Evolutionary conservation across 345 rosid genomes (phyloP).

Genomic region (Excoecaria agallocha): DNA sequence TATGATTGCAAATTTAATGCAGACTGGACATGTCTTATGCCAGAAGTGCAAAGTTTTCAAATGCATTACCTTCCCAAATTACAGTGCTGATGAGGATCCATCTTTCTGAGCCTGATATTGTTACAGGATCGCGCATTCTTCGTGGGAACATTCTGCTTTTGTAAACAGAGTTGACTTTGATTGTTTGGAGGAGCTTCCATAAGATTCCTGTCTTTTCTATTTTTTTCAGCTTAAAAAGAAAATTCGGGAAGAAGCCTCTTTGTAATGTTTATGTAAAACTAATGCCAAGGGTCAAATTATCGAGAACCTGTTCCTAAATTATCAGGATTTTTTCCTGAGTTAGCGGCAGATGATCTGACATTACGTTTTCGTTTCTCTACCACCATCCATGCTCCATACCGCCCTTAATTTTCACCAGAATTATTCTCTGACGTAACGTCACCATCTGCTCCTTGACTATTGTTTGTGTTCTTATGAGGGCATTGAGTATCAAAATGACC

Average conservation of each 20-base stretch:
- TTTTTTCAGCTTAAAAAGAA: constrained; percentile 4
- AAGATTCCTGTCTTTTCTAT: constrained; percentile 31
- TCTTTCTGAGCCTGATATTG: constrained; percentile 29
- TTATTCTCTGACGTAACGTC: no score
- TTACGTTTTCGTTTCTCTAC: no score
- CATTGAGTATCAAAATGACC: no score
- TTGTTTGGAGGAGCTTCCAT: constrained; percentile 9
- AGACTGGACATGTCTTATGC: constrained; percentile 74
- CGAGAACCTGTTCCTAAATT: no score
- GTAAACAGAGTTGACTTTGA: constrained; percentile 14
- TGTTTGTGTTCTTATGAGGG: no score
- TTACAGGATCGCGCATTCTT: background rate
- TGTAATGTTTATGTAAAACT: constrained; percentile 14
- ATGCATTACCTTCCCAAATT: constrained; percentile 73
- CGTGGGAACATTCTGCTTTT: constrained; percentile 12
- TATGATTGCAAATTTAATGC: constrained; percentile 22
- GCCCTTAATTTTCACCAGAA: no score
- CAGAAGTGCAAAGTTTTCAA: constrained; percentile 84
- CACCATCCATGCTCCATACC: no score
- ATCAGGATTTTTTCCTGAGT: no score
- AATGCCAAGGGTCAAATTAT: no score
- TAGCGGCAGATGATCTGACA: no score
- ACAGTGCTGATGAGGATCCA: constrained; percentile 48
- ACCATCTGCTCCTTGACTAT: no score
- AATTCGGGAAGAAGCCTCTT: constrained; percentile 8